Evolutionary conservation across 2,329 filamentous ascomycete species (phyloP).

Genomic region (Cladorrhinum sp.): DNA sequence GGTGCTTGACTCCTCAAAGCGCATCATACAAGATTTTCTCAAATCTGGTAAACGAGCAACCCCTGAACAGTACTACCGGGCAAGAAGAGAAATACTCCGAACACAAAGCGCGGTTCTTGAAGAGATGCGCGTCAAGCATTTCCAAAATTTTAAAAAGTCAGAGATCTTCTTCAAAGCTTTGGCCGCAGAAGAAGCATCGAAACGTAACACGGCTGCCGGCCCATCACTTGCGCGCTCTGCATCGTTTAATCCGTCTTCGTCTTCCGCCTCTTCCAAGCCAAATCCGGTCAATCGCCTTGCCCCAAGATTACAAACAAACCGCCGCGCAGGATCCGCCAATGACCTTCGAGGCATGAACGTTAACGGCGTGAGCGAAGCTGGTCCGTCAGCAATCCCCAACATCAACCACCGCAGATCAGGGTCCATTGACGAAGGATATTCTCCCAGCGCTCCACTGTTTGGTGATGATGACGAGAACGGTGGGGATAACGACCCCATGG

Average conservation of each 20-base stretch:
- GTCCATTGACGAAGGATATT: slow-evolving; percentile 65
- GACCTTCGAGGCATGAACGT: slow-evolving; percentile 42
- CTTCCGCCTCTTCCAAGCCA: slow-evolving; percentile 43
- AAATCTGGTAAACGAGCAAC: slow-evolving; percentile 73
- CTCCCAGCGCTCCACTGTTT: slow-evolving; percentile 36
- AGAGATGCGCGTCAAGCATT: slow-evolving; percentile 76
- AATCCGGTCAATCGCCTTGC: slow-evolving; percentile 43
- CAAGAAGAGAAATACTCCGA: slow-evolving; percentile 74
- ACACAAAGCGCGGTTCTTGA: slow-evolving; percentile 82
- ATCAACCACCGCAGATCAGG: slow-evolving; percentile 43
- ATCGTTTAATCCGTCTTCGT: slow-evolving; percentile 28
- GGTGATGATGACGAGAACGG: slow-evolving; percentile 74
- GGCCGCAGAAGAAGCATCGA: slow-evolving; percentile 74
- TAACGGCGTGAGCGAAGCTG: slow-evolving; percentile 39
- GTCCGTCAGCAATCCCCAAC: slow-evolving; percentile 36
- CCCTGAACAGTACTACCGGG: slow-evolving; percentile 76
- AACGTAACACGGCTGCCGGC: slow-evolving; percentile 30
- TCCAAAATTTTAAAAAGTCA: slow-evolving; percentile 83
- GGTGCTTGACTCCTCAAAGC: slow-evolving; percentile 66
- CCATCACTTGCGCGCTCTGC: slow-evolving; percentile 20
- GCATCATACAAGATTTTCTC: slow-evolving; percentile 73
- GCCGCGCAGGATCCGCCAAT: slow-evolving; percentile 46
- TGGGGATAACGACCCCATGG: slow-evolving; percentile 64
- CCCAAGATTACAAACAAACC: slow-evolving; percentile 37
- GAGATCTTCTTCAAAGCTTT: slow-evolving; percentile 96